Base-by-base conservation (phyloP, 768 basidiomycete genomes). In the Mycena capillaripes region DNA sequence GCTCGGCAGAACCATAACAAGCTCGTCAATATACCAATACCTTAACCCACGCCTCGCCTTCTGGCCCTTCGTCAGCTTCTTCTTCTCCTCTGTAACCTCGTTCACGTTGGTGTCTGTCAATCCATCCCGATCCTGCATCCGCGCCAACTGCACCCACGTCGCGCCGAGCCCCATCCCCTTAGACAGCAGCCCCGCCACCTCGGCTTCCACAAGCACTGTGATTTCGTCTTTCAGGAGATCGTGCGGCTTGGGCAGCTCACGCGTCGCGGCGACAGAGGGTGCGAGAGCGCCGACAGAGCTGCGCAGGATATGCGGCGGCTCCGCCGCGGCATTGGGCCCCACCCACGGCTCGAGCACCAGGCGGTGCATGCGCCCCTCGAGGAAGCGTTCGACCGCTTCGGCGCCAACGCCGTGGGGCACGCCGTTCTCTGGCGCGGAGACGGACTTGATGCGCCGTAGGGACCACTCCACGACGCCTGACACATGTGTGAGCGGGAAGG, bases 401-500 rank as follows among this genome's bases (percentile, higher is more conserved):
- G 80, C 40, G 17, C 58, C 42, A 16, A 32, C 67, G 55, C 76
- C 71, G 55, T n/a, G 36, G 1, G 53, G 32, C 30, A 34, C 30
- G 4, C 7, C 19, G 23, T 19, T 14, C 36, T 77, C 79, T 3
- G 88, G 88, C 11, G 82, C 79, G 1, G 82, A 75, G 72, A 91
- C 78, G 11, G 86, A 81, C 67, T 85, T 84, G 78, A 95, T 83
- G 42, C 87, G 85, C 14, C 93, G 86, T 66, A 90, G 87, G 1
- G 91, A 91, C 36, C 83, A 86, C 80, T 94, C 93, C 56, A 92
- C 89, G 57, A 93, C 81, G 11, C 91, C 92, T 2, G 90, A 84
- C 2, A 84, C 86, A 75, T 93, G 92, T 0, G 93, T 93, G 58
- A 87, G 74, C 0, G 92, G 89, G 36, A 94, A 79, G 8, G 81